A percentile compares a stretch with the other conserved stretches of the same genome.
Conservation (phyloP, 495 filamentous ascomycete genomes). For the Podospora australis region DNA sequence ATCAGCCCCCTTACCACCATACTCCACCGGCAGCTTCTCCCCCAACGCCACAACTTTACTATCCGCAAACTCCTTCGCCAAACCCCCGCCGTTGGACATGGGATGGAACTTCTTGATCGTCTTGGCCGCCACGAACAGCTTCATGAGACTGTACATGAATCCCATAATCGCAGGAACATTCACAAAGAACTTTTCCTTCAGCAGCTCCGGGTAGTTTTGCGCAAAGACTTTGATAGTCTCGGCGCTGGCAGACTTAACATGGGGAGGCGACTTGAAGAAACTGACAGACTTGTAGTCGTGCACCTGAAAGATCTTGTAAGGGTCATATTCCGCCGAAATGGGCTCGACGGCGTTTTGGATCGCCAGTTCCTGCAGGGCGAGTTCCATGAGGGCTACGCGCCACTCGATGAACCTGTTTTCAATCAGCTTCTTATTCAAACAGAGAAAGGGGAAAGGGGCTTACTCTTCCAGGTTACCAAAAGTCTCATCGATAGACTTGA, state of each 20-base stretch:
- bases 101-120: slow-evolving; percentile 82
- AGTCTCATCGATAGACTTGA: slow-evolving; percentile 61
- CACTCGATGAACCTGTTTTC: slow-evolving; percentile 66
- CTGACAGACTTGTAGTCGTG: slow-evolving; percentile 83
- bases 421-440: slow-evolving; percentile 6
- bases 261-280: slow-evolving; percentile 68
- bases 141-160: slow-evolving; percentile 75
- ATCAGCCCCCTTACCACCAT: slow-evolving; percentile 62
- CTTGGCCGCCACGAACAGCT: slow-evolving; percentile 68
- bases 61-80: slow-evolving; percentile 55
- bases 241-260: slow-evolving; percentile 62
- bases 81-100: slow-evolving; percentile 64
- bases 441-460: slow-evolving; percentile 25
- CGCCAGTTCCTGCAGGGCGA: slow-evolving; percentile 62
- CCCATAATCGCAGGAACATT: slow-evolving; percentile 85
- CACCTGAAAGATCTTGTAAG: slow-evolving; percentile 81
- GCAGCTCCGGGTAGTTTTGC: slow-evolving; percentile 77
- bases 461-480: slow-evolving; percentile 75
- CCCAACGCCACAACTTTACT: slow-evolving; percentile 44
- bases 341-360: slow-evolving; percentile 57
- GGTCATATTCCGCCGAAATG: slow-evolving; percentile 72
- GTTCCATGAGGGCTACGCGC: slow-evolving; percentile 83
- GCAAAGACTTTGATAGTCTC: slow-evolving; percentile 73
- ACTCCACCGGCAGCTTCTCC: slow-evolving; percentile 58
- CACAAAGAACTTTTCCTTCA: slow-evolving; percentile 86